Percentiles rank a stretch among this genome's conserved stretches.
phyloP scores from a whole-genome alignment of 495 filamentous ascomycete genomes.

The Neurospora tetrasperma region DNA sequence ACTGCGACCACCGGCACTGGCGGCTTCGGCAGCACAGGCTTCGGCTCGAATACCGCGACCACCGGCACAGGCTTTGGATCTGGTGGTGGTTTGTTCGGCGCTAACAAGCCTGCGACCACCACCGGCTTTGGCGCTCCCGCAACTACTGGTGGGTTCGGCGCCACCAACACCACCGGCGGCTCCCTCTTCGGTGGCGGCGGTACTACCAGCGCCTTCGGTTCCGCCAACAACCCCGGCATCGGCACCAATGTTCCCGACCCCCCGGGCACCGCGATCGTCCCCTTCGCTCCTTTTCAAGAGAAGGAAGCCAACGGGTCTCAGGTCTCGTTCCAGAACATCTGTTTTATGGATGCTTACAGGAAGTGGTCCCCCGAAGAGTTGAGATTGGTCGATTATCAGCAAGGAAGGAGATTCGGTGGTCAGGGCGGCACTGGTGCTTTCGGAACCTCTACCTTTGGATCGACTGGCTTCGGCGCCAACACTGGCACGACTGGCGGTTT shows the following conservation, averaged over 20 bases:
- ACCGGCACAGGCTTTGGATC: conserved; percentile 34
- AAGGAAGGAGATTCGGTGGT: conserved; percentile 74
- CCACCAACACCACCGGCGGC: conserved; percentile 29
- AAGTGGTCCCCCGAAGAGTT: conserved; percentile 89
- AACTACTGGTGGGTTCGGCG: conserved; percentile 35
- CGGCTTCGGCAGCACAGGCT: conserved; percentile 37
- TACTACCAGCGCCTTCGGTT: conserved; percentile 42
- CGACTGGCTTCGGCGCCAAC: conserved; percentile 31
- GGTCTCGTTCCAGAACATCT: conserved; percentile 75
- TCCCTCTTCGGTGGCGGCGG: conserved; percentile 36
- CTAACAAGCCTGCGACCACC: conserved; percentile 8
- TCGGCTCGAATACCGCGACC: conserved; percentile 33
- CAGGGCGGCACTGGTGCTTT: conserved; percentile 75
- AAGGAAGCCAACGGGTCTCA: conserved; percentile 55
- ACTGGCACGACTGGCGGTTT: conserved; percentile 39
- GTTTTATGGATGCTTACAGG: conserved; percentile 74
- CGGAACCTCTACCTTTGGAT: conserved; percentile 53
- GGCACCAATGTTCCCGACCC: conserved; percentile 38
- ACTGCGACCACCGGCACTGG: conserved; percentile 28
- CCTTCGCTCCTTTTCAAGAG: conserved; percentile 67
- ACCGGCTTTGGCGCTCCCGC: conserved; percentile 6
- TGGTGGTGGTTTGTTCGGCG: conserved; percentile 13
- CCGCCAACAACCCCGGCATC: conserved; percentile 30
- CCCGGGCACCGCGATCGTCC: conserved; percentile 59
- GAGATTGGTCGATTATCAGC: conserved; percentile 77